Conservation (phyloP, 1,139 yeast genomes). For the Oligophagozyma castellii region DNA sequence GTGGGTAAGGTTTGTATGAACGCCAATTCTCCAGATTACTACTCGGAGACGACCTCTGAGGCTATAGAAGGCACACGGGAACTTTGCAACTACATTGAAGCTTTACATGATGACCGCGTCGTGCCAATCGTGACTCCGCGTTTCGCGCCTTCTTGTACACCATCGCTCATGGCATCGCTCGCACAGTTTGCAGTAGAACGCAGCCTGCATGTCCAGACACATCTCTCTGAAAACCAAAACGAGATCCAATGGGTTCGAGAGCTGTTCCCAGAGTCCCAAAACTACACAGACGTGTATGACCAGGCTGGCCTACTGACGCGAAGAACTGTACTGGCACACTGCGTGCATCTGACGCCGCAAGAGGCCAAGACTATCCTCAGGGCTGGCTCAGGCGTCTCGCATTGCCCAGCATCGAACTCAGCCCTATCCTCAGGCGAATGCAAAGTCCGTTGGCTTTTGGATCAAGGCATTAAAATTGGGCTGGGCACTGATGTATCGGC, state of each 20-base stretch:
- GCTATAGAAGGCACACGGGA: conserved; percentile 43
- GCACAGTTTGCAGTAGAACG: conserved; percentile 39
- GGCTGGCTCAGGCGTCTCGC: conserved; percentile 63
- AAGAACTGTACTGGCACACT: conserved; percentile 79
- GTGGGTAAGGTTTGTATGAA: conserved; percentile 95
- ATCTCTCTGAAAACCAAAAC: conserved; percentile 61
- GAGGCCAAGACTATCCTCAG: conserved; percentile 47
- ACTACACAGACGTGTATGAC: conserved; percentile 71
- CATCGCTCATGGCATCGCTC: conserved; percentile 44
- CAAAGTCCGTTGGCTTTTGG: conserved; percentile 56
- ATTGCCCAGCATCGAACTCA: conserved; percentile 88
- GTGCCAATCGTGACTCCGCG: conserved; percentile 81
- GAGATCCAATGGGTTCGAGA: conserved; percentile 69
- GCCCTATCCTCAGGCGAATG: conserved; percentile 88
- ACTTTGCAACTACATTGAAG: conserved; percentile 41
- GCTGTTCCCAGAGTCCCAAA: conserved; percentile 55
- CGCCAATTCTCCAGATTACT: conserved; percentile 53
- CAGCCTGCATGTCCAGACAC: conserved; percentile 73
- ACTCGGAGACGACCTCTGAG: conserved; percentile 46
- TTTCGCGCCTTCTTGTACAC: conserved; percentile 82
- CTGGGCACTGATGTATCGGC: conserved; percentile 92
- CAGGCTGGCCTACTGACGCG: conserved; percentile 42
- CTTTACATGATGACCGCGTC: conserved; percentile 39
- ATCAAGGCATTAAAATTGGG: conserved; percentile 59
- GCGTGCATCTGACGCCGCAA: conserved; percentile 53